Base-by-base conservation (phyloP, 179 eudicot genomes). In the Beta corolliflora region DNA sequence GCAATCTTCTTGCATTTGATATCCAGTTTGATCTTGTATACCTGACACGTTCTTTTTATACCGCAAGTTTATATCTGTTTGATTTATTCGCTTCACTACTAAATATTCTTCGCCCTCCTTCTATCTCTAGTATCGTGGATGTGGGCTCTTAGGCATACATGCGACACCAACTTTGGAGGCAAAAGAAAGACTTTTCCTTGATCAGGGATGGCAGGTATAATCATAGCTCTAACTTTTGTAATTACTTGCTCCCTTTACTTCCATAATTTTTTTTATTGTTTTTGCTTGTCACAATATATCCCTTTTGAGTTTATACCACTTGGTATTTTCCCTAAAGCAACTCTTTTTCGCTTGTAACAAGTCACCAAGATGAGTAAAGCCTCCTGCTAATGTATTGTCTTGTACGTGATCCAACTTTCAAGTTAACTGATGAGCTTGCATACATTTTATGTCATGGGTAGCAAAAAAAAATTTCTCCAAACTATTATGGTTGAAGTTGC, bases 131-230 rank as follows among this genome's bases (percentile, higher is more conserved):
- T 94, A 92, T 83, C 98, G 99, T 81, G 99, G 99, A 70, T 95
- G 99, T 90, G 95, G 87, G 79, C 88, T 95, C 72, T 89, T 95
- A 85, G 91, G 99, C 75, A 91, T 95, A 69, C 81, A 92, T 88
- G 97, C 86, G 85, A 95, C 99, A 77, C 99, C 99, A 81, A 94
- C 99, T 59, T 81, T 95, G 88, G 88, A 82, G 77, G 98, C 97
- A n/a, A 95, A 94, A 88, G 97, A 94, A 88, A 90, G 84, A 69
- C 92, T 94, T 80, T 95, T 94, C 84, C 89, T 91, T 56, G 94
- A 94, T 81, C 97, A 94, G 72, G 99, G 99, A 83, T 94, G 99
- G 99, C 96, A 95, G 98, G 99, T 95, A 92, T 78, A 58, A n/a
- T 36, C 18, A 13, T 19, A 53, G 25, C 48, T 71, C 36, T 46